Evolutionary conservation across 2,329 filamentous ascomycete species (phyloP).

Genomic region (Fusarium sp.): DNA sequence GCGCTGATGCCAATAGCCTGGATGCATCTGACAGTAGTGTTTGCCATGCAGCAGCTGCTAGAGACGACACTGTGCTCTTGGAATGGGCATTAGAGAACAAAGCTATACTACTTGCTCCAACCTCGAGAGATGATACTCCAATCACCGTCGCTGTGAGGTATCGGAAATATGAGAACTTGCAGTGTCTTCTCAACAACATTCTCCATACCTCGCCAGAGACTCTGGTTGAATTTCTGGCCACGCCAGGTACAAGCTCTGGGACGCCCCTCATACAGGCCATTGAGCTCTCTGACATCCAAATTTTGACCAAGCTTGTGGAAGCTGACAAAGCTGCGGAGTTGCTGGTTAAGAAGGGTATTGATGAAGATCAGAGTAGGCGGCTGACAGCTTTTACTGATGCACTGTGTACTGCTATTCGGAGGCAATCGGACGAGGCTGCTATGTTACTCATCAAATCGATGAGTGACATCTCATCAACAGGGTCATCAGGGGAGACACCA

Average conservation of each 20-base stretch:
- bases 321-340: background rate
- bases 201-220: background rate
- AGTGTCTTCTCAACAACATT: rapidly evolving
- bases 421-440: background rate
- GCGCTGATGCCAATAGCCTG: rapidly evolving
- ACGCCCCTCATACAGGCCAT: background rate
- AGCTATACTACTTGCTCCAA: rapidly evolving
- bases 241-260: background rate
- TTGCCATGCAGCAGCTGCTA: rapidly evolving
- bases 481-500: background rate
- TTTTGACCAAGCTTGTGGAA: background rate
- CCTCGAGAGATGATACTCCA: background rate
- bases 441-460: background rate
- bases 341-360: background rate
- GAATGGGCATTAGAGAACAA: background rate
- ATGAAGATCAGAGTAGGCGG: background rate
- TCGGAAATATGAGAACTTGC: background rate
- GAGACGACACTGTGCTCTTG: background rate
- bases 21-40: rapidly evolving
- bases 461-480: background rate
- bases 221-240: background rate
- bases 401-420: background rate
- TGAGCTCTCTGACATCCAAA: rapidly evolving
- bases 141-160: background rate
- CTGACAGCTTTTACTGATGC: background rate